Conservation (phyloP, 768 basidiomycete genomes). For the Flagelloscypha sp. region DNA sequence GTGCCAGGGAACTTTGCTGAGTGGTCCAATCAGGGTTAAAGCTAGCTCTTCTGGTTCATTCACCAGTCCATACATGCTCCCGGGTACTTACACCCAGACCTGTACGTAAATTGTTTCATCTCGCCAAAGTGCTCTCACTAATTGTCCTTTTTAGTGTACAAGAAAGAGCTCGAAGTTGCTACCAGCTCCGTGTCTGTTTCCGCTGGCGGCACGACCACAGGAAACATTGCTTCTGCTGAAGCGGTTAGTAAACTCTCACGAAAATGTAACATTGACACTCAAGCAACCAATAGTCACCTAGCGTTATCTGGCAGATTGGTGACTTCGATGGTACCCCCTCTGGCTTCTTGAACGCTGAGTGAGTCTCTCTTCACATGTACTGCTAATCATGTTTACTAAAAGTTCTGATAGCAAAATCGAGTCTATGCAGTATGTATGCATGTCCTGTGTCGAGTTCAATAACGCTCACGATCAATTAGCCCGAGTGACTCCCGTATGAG, state of each 20-base stretch:
- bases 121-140: neutral
- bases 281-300: slow-evolving; percentile 15
- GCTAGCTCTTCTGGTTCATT: slow-evolving; percentile 23
- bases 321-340: slow-evolving; percentile 29
- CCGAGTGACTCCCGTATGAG: slow-evolving; percentile 28
- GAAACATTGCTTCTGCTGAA: slow-evolving; percentile 25
- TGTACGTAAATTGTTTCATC: slow-evolving; percentile 12
- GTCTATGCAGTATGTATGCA: slow-evolving; percentile 23
- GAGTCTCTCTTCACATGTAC: slow-evolving; percentile 5
- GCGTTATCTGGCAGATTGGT: slow-evolving; percentile 27
- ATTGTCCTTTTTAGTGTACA: slow-evolving; percentile 22
- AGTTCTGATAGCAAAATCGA: slow-evolving; percentile 22
- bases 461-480: slow-evolving; percentile 9
- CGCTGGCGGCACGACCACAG: slow-evolving; percentile 18
- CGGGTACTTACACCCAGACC: slow-evolving; percentile 37
- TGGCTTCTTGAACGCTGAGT: slow-evolving; percentile 31
- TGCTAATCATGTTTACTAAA: neutral
- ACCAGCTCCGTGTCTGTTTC: slow-evolving; percentile 18
- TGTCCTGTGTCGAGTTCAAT: neutral
- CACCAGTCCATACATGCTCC: slow-evolving; percentile 33
- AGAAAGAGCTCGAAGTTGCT: slow-evolving; percentile 25
- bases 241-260: slow-evolving; percentile 12
- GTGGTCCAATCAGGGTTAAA: too few species aligned
- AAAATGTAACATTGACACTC: neutral
- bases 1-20: too few species aligned